Conservation (phyloP, 2,329 filamentous ascomycete species). For the Pseudocercospora crystallina region DNA sequence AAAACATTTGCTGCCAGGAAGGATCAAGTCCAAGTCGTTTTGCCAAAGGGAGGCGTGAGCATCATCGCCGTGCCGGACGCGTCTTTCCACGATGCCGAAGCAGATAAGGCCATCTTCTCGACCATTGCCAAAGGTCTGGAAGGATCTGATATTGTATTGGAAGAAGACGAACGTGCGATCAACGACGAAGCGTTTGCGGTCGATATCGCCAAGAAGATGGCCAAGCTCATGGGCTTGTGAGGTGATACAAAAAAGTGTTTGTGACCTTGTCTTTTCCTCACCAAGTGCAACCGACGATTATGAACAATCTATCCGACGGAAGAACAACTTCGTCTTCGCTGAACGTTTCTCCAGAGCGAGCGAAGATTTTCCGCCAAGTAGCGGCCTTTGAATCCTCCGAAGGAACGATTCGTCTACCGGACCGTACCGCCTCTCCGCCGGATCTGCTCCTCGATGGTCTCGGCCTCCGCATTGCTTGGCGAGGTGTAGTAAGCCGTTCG, state of each 20-base stretch:
- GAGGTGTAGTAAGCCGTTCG: too few relatives aligned
- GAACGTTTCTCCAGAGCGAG: too few relatives aligned
- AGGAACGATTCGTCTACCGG: too few relatives aligned
- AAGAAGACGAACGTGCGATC: constrained; percentile 53
- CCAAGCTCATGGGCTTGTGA: constrained; percentile 23
- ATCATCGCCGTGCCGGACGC: constrained; percentile 55
- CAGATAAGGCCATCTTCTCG: constrained; percentile 49
- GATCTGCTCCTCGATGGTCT: too few relatives aligned
- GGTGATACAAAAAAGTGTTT: background rate
- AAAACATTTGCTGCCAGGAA: constrained; percentile 40
- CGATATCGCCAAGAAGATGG: constrained; percentile 44
- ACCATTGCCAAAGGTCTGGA: constrained; percentile 52
- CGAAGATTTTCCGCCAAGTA: too few relatives aligned
- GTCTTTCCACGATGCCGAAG: constrained; percentile 54
- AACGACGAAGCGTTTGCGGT: constrained; percentile 56
- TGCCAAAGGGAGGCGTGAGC: constrained; percentile 63
- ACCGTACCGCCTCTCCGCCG: too few relatives aligned
- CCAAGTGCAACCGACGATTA: too few relatives aligned
- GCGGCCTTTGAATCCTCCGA: too few relatives aligned
- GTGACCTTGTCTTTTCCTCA: background rate
- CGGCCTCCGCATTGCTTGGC: too few relatives aligned
- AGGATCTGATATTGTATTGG: constrained; percentile 46
- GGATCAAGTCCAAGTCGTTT: constrained; percentile 54
- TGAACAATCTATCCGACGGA: too few relatives aligned
- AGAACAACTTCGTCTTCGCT: too few relatives aligned